Base-by-base conservation (phyloP, 1,284 basidiomycete species). In the Tremellales sp. region DNA sequence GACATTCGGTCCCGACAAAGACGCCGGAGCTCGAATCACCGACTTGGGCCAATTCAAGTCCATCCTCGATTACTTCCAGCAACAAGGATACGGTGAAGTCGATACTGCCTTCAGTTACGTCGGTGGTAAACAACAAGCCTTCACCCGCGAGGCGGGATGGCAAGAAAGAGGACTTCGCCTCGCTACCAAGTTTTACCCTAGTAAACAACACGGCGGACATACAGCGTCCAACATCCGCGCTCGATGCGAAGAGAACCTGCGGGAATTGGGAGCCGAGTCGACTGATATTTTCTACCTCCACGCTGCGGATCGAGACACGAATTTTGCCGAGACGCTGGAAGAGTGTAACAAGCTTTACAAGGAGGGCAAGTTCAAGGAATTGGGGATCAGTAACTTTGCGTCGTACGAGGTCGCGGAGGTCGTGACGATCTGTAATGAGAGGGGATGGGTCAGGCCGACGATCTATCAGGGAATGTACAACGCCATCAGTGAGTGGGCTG, bases 381-480 rank as follows among this genome's bases (percentile, higher is more conserved):
- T 82, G 53, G 81, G 81, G 4, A 72, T 83, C 53, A 79, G 77
- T 58, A 82, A 82, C 67, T 81, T 77, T 62, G 70, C 60, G 4
- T 48, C 60, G 13, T 60, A 49, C 33, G 66, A 67, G 36, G 84
- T 86, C 1, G 82, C 83, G 2, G 60, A 62, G 36, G 46, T 48
- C n/a, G 48, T 52, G 23, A 62, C 48, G 22, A 55, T 60, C 42
- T 62, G 60, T 40, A 37, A 55, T 22, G 53, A 57, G 29, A 36
- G 51, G 11, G 60, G 60, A 52, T 62, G 56, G 58, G 56, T 60
- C 31, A 53, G 80, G 64, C 85, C 85, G 1, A 80, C 80, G 0
- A 82, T 78, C 1, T 87, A 87, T 64, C 84, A 87, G 65, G 84
- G 83, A 3, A 75, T 81, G 48, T 73, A 71, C 59, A 73, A 71